Percentiles rank a stretch among this genome's conserved stretches.
Evolutionary conservation across 2,329 filamentous ascomycete species (phyloP).

Genomic region (Madurella fahalii): DNA sequence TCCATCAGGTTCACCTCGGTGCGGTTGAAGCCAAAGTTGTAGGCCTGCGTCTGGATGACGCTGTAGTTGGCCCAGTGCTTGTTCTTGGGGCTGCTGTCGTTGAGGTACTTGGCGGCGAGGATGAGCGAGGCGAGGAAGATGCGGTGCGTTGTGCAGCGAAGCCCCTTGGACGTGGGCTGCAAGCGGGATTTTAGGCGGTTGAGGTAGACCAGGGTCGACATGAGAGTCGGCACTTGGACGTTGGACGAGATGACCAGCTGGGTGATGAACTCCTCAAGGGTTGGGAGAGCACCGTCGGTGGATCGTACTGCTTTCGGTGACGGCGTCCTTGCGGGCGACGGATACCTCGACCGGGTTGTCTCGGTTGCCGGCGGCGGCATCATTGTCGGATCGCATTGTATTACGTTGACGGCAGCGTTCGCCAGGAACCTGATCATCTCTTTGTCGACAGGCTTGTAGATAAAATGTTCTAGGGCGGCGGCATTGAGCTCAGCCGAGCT

Average conservation of each 20-base stretch:
- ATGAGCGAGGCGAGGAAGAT: constrained; percentile 92
- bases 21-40: constrained; percentile 82
- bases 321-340: constrained; percentile 49
- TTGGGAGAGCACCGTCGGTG: constrained; percentile 61
- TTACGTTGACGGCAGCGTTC: constrained; percentile 69
- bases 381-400: constrained; percentile 66
- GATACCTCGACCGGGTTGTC: constrained; percentile 38
- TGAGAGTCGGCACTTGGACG: constrained; percentile 93
- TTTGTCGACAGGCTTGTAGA: constrained; percentile 69
- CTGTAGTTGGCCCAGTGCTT: constrained; percentile 99
- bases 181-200: constrained; percentile 77
- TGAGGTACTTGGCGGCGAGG: constrained; percentile 90
- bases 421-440: constrained; percentile 78
- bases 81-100: constrained; percentile 98
- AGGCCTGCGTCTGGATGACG: constrained; percentile 60
- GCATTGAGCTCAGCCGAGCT: constrained; percentile 60
- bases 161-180: constrained; percentile 90
- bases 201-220: constrained; percentile 95
- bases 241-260: constrained; percentile 89
- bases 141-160: constrained; percentile 93
- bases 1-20: constrained; percentile 99
- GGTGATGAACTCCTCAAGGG: constrained; percentile 85
- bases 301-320: constrained; percentile 42
- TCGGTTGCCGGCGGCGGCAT: constrained; percentile 43
- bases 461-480: constrained; percentile 72